Evolutionary conservation across 164 flowering plant genomes (phyloP).

Genomic region (Vitis amurensis): DNA sequence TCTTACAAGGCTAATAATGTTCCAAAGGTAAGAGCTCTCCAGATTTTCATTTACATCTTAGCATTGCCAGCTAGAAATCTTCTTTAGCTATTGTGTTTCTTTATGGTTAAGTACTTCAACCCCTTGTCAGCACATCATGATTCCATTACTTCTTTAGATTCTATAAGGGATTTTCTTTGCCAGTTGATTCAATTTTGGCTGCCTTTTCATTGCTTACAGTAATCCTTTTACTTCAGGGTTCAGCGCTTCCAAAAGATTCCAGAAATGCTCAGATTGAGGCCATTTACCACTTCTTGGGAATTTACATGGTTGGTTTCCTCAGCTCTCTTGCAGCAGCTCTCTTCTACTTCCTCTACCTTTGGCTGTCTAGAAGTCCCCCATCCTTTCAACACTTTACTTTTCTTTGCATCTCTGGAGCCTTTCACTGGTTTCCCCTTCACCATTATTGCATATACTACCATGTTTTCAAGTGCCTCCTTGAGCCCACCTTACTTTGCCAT

Average conservation of each 20-base stretch:
- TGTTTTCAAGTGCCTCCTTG: constrained; percentile 26
- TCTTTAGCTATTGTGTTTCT: too few relatives aligned
- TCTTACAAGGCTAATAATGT: constrained; percentile 21
- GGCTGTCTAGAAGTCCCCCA: constrained; percentile 28
- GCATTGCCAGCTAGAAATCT: background rate
- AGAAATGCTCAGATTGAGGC: constrained; percentile 7
- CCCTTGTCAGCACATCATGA: background rate
- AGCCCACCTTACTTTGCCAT: constrained; percentile 42
- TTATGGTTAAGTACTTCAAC: too few relatives aligned
- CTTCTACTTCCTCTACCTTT: constrained; percentile 43
- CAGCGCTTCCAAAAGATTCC: background rate
- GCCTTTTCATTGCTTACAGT: too few relatives aligned
- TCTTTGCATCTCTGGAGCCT: constrained; percentile 61
- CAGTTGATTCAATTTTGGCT: too few relatives aligned
- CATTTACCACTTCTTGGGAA: constrained; percentile 51
- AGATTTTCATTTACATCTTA: background rate
- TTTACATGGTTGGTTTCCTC: constrained; percentile 62
- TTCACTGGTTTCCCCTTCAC: constrained; percentile 72
- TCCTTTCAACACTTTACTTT: constrained; percentile 46
- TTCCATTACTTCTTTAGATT: background rate
- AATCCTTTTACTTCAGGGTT: constrained; percentile 11
- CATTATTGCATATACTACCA: constrained; percentile 42
- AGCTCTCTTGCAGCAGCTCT: constrained; percentile 62
- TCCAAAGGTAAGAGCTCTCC: constrained; percentile 29
- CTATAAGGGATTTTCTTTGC: background rate